Base-by-base conservation (phyloP, 352 stramenopile genomes). In the Phytophthora sansomeana region DNA sequence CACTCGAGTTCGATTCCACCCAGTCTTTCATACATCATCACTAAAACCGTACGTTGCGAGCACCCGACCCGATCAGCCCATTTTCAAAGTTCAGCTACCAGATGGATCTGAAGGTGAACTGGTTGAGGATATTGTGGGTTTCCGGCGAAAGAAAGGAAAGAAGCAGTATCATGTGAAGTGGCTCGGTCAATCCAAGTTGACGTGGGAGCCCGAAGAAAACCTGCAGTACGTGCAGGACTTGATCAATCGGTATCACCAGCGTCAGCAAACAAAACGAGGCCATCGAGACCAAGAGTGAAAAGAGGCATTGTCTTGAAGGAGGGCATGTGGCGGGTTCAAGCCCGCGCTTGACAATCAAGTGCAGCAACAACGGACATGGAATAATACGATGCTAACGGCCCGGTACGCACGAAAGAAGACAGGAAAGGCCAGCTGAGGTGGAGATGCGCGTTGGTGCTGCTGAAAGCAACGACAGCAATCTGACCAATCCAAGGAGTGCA, bases 21-120 rank as follows among this genome's bases (percentile, higher is more conserved):
- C 38, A 2, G 49, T 65, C 9, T 71, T 71, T 24, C 55, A 66
- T 49, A 53, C 29, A 1, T 59, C 26, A 26, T 26, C 21, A 24
- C 21, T 24, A 24, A 24, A 24, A 3, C 21, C 19, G 7, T n/a
- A n/a, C n/a, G n/a, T 53, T 21, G 1, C 10, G 3, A 52, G 29
- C 4, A 13, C 14, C 8, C 41, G 54, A 10, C 17, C 28, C 4
- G 19, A 48, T 1, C 55, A 63, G 29, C 5, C 6, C 10, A 29
- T 63, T 48, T 55, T 63, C 10, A 48, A 47, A 26, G 53, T 36
- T 2, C 7, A 17, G 4, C 41, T 51, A 9, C 53, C 43, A 13
- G 43, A 63, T 36, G 28, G 54, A 1, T 35, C 16, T 19, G 54
- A 53, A 29, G 42, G 54, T 0, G 54, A 62, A 3, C 41, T 62